Evolutionary conservation across 139 green algal genomes (phyloP), one percentile per base, ranked within the genome.

Genomic region (Helicosporidium sp.): DNA sequence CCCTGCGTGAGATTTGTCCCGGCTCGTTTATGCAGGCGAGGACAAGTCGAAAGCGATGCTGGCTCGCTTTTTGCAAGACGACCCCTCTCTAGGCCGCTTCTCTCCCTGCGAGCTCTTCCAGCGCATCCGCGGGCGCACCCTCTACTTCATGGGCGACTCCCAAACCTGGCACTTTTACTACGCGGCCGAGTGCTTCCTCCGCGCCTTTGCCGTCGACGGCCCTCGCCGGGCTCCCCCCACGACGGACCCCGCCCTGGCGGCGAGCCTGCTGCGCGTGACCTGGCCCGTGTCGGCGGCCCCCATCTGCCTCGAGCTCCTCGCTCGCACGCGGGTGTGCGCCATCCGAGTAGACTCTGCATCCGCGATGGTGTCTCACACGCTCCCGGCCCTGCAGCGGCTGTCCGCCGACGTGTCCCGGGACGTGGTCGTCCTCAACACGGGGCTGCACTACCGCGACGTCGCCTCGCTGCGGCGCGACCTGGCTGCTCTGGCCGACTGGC

Each of bases 31-130:
- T n/a, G n/a, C n/a, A n/a, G 51, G 51, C 19, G 19, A 43, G 24
- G 36, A 45, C 31, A 50, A 12, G 29, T 45, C 31, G 26, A 15
- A 22, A 6, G 16, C 5, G 12, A 19, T 16, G 18, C 45, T 51
- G 45, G 18, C 40, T n/a, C 16, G n/a, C 27, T 26, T 39, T 16
- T 8, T 27, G 12, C 12, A 13, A 15, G 13, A 23, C 20, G 46
- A 2, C 20, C 10, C 28, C 13, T 25, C 17, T 0, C 29, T 20
- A 42, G 26, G 46, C 42, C 26, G 39, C 15, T 25, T 68, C 29
- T 54, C 60, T 2, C 60, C 60, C 6, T 68, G 54, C 31, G 60
- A 68, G 29, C 42, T 68, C 23, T 68, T 57, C 24, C 29, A 41
- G 8, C 59, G 55, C 44, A 51, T 68, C 5, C 45, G 60, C 4